These are phyloP conservation scores for Cyanidioschyzon merolae DNA, from an alignment of 23 red algal species.

Conservation along the genomic window DNA sequence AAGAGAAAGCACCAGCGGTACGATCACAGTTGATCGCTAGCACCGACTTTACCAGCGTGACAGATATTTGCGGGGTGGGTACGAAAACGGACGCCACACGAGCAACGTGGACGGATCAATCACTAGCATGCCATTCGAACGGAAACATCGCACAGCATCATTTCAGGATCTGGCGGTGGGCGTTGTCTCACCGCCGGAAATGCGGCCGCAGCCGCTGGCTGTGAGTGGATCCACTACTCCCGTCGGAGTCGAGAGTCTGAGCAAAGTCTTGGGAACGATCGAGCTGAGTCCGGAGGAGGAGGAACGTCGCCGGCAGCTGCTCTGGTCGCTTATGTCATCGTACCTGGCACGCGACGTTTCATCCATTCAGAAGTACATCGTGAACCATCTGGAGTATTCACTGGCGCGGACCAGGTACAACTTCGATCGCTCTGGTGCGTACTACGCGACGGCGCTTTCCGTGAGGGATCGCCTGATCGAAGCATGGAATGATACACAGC, in stretches of 20 bases:
- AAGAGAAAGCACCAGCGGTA: too few relatives aligned
- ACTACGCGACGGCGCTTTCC: constrained; percentile 80
- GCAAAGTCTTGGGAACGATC: neutral
- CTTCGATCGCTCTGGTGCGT: constrained; percentile 84
- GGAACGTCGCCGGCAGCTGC: constrained; percentile 56
- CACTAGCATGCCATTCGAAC: neutral
- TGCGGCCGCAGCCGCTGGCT: neutral
- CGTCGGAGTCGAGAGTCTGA: neutral
- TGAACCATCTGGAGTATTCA: constrained; percentile 93
- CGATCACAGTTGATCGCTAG: too few relatives aligned
- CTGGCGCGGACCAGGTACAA: constrained; percentile 91
- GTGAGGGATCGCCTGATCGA: constrained; percentile 95
- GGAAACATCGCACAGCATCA: constrained; percentile 9
- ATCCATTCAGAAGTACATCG: constrained; percentile 75
- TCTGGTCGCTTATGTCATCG: constrained; percentile 79
- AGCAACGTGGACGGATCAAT: too few relatives aligned
- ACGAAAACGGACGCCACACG: too few relatives aligned
- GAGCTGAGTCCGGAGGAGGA: constrained; percentile 26
- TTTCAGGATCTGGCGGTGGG: constrained; percentile 16
- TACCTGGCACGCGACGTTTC: constrained; percentile 86
- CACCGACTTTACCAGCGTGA: too few relatives aligned
- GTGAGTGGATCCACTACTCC: constrained; percentile 8
- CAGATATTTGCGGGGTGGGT: too few relatives aligned
- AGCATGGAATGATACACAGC: constrained; percentile 98
- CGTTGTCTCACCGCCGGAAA: constrained; percentile 1